Percentiles rank a stretch among this genome's conserved stretches.
Conservation (phyloP, 768 basidiomycete species). For the Rhizopogon salebrosus region DNA sequence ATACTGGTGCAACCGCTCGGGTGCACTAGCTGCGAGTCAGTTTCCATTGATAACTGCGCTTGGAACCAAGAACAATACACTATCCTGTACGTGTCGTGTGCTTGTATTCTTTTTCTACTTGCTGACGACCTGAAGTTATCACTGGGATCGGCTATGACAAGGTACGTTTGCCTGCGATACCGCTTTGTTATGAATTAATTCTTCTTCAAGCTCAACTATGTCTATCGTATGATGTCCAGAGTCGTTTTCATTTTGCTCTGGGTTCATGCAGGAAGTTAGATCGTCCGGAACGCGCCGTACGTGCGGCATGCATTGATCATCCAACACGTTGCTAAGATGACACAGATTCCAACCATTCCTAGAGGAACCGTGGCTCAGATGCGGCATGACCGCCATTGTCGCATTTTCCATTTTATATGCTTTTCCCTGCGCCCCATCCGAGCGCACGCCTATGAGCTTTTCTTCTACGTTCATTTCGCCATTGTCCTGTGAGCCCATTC, state of each 20-base stretch:
- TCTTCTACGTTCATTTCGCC: slow-evolving; percentile 39
- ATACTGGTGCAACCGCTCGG: slow-evolving; percentile 33
- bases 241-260: slow-evolving; percentile 39
- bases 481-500: slow-evolving; percentile 28
- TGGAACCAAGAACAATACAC: slow-evolving; percentile 56
- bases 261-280: slow-evolving; percentile 42
- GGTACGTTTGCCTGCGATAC: slow-evolving; percentile 20
- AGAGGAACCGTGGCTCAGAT: slow-evolving; percentile 14
- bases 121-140: slow-evolving; percentile 29
- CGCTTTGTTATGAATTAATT: not conserved
- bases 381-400: slow-evolving; percentile 28
- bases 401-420: slow-evolving; percentile 36
- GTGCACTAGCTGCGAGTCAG: slow-evolving; percentile 41
- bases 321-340: not conserved
- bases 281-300: slow-evolving; percentile 10
- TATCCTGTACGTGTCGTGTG: slow-evolving; percentile 29
- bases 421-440: slow-evolving; percentile 45
- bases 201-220: slow-evolving; percentile 23
- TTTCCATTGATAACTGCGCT: slow-evolving; percentile 51
- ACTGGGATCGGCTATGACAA: slow-evolving; percentile 46
- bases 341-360: slow-evolving; percentile 1
- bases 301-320: not conserved
- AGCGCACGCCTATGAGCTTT: slow-evolving; percentile 39
- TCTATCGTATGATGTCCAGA: slow-evolving; percentile 42
- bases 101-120: not conserved